Percentiles rank a stretch among this genome's conserved stretches.
phyloP scores from a whole-genome alignment of 2,329 filamentous ascomycete species.

The Xylaria multiplex region DNA sequence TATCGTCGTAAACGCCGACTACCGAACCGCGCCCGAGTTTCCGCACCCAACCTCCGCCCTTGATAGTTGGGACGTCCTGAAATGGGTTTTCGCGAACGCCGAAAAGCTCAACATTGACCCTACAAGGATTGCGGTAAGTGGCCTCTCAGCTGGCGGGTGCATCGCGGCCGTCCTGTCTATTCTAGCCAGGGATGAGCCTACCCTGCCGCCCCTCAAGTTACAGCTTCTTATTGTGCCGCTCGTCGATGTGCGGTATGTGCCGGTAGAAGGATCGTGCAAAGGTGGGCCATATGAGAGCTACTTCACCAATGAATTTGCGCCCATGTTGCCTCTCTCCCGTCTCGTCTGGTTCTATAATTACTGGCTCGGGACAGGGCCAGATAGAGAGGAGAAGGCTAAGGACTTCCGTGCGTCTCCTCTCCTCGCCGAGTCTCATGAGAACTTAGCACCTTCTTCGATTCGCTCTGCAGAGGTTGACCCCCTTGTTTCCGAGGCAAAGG shows the following conservation, averaged over 20 bases:
- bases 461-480: constrained; percentile 51
- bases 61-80: constrained; percentile 60
- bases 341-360: constrained; percentile 53
- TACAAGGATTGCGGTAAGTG: constrained; percentile 41
- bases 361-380: constrained; percentile 50
- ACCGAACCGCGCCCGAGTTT: constrained; percentile 61
- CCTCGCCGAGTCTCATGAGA: constrained; percentile 48
- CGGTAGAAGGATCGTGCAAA: constrained; percentile 45
- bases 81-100: constrained; percentile 52
- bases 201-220: constrained; percentile 46
- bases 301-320: constrained; percentile 48
- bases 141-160: constrained; percentile 46
- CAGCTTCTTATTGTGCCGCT: constrained; percentile 51
- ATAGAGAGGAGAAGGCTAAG: constrained; percentile 43
- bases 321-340: constrained; percentile 49
- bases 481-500: constrained; percentile 48
- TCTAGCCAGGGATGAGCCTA: constrained; percentile 42
- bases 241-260: constrained; percentile 50
- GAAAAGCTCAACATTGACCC: constrained; percentile 43
- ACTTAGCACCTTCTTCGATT: constrained; percentile 50
- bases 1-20: constrained; percentile 62
- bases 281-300: constrained; percentile 49
- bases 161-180: constrained; percentile 44
- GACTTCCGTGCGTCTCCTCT: constrained; percentile 51
- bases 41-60: constrained; percentile 59